phyloP scores from a whole-genome alignment of 164 flowering plant species.

The Piper betle region DNA sequence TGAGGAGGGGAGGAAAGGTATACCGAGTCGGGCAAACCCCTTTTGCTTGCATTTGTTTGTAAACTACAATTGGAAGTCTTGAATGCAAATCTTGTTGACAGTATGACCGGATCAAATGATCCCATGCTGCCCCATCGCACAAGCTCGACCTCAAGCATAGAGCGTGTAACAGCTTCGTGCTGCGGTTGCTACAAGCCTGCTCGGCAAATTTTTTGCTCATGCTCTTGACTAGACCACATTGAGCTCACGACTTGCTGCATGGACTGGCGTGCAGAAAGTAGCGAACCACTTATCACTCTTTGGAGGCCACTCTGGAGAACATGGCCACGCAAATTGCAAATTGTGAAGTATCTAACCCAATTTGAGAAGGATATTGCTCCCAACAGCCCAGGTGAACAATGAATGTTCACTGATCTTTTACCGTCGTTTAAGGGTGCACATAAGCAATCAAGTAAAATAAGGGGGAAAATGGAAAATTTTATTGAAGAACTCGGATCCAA shows the following conservation, averaged over 20 bases:
- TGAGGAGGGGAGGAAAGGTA: conserved; percentile 34
- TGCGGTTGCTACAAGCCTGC: not conserved
- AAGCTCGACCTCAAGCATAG: not conserved
- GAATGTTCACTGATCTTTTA: too few species aligned
- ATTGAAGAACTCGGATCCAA: not conserved
- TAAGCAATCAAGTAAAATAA: too few species aligned
- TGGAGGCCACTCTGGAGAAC: too few species aligned
- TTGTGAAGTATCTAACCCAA: too few species aligned
- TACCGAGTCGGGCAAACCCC: conserved; percentile 9
- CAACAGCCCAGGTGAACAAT: too few species aligned
- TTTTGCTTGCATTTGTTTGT: not conserved
- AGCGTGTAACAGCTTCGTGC: conserved; percentile 1
- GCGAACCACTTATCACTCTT: too few species aligned
- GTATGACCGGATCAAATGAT: not conserved
- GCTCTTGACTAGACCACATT: not conserved
- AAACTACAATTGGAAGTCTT: not conserved
- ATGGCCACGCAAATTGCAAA: too few species aligned
- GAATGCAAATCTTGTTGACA: not conserved
- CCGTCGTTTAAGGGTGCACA: too few species aligned
- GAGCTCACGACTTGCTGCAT: too few species aligned
- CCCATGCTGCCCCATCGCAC: not conserved
- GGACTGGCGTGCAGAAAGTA: too few species aligned
- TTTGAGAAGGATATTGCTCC: too few species aligned
- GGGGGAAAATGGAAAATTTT: not conserved
- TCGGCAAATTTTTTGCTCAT: not conserved